These are phyloP conservation scores for Vigna radiata DNA, from an alignment of 306 rosid genomes.

Conservation along the genomic window DNA sequence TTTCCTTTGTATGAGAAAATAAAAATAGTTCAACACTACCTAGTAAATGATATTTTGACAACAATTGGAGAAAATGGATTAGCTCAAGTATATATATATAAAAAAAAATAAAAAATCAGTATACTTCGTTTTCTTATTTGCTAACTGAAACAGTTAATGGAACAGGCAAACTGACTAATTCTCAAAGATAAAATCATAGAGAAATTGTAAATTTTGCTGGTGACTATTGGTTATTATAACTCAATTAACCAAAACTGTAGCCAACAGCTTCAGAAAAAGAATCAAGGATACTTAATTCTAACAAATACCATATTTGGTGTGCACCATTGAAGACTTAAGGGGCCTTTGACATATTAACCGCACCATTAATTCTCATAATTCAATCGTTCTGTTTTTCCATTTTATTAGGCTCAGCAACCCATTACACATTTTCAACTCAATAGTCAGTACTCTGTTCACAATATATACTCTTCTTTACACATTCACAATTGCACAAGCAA, in stretches of 20 bases:
- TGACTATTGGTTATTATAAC: neutral
- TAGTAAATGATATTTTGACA: neutral
- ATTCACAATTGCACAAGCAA: conserved; percentile 27
- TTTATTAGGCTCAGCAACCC: conserved; percentile 17
- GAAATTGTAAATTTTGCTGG: conserved; percentile 5
- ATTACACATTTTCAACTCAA: conserved; percentile 22
- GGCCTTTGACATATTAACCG: conserved; percentile 1
- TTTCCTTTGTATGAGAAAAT: conserved; percentile 18
- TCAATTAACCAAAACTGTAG: neutral
- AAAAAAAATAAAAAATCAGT: neutral
- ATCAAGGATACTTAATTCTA: neutral
- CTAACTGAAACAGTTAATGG: conserved; percentile 7
- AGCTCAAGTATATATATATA: conserved; percentile 3
- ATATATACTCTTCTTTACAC: conserved; percentile 35
- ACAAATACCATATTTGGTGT: conserved; percentile 12
- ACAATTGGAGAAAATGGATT: conserved; percentile 9
- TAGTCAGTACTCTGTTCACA: conserved; percentile 20
- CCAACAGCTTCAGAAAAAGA: neutral
- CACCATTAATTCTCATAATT: conserved; percentile 14
- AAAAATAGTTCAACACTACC: neutral
- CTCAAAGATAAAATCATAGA: conserved; percentile 16
- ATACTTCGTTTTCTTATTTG: conserved; percentile 1
- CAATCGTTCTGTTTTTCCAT: conserved; percentile 3
- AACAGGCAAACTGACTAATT: conserved; percentile 2
- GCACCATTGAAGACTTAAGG: conserved; percentile 24